Conservation (phyloP, 2,329 filamentous ascomycete species). For the Fusarium coicis region DNA sequence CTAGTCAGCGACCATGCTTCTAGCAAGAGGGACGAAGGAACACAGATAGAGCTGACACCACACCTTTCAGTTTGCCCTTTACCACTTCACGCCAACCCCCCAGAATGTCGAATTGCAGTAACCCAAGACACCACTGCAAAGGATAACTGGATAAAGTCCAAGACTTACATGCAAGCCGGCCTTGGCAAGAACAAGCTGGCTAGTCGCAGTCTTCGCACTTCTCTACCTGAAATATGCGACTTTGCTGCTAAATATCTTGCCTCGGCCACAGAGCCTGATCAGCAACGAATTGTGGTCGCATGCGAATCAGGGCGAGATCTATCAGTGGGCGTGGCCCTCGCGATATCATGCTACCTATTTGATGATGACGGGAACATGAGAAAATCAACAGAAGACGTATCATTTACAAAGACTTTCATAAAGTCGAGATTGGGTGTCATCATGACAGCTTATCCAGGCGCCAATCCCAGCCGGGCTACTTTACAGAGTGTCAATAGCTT, state of each 20-base stretch:
- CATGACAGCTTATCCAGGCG: conserved; percentile 79
- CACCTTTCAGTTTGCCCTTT: conserved; percentile 52
- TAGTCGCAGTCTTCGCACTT: conserved; percentile 81
- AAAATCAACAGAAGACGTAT: conserved; percentile 34
- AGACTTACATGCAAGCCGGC: conserved; percentile 64
- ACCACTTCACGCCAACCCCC: conserved; percentile 36
- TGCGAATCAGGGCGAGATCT: conserved; percentile 85
- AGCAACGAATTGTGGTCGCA: conserved; percentile 63
- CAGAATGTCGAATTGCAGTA: conserved; percentile 57
- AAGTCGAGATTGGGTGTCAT: conserved; percentile 83
- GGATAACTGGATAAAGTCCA: conserved; percentile 53
- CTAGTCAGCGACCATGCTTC: conserved; percentile 52
- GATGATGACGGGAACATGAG: conserved; percentile 67
- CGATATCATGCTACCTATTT: conserved; percentile 79
- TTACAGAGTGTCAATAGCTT: conserved; percentile 93
- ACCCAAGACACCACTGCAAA: conserved; percentile 55
- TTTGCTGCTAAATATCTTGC: conserved; percentile 61
- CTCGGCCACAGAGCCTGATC: neutral
- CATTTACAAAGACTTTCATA: conserved; percentile 79
- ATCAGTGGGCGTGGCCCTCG: conserved; percentile 80
- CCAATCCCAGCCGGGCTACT: conserved; percentile 85
- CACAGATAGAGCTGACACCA: conserved; percentile 48
- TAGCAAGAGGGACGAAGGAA: conserved; percentile 11
- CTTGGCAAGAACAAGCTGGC: conserved; percentile 80
- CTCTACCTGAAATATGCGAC: conserved; percentile 70